Base-by-base conservation (phyloP, 148 eudicot species). In the Persicaria tinctoria region DNA sequence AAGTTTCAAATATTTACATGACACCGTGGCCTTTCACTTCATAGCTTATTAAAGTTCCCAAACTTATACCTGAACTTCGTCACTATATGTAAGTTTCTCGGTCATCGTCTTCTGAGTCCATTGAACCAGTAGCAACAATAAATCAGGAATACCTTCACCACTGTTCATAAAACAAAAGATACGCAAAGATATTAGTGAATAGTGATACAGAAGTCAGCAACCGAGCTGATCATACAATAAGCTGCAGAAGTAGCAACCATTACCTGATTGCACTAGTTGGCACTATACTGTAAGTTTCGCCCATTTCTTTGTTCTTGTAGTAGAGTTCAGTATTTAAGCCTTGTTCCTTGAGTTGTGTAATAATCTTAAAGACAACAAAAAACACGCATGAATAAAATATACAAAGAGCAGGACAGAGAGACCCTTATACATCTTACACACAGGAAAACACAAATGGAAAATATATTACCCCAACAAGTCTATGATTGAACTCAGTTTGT, bases 181-280 rank as follows among this genome's bases (percentile, higher is more conserved):
- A 45, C 46, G 23, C 17, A 5, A 41, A 66, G 32, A 6, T 38
- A 41, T 41, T 41, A 66, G 70, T 17, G 41, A 32, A 32, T 1
- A 32, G 41, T 32, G 41, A 32, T 2, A 48, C 46, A 72, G 45
- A 20, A 70, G 27, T n/a, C 14, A 49, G 41, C 38, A 68, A 75
- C 14, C 63, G 45, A 38, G 68, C 44, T 41, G 70, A 7, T 41
- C 46, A 16, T 38, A 48, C 18, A 27, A 23, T 41, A 64, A 8
- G 18, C 47, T 2, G 32, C 73, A 70, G 14, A 53, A 71, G 74
- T 13, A 17, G 55, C 38, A 18, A 7, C 44, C n/a, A 71, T 5
- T 81, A 92, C 98, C 93, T 94, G 81, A 91, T 86, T 63, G 98
- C 98, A 75, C 97, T 94, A 20, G 98, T 94, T 23, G 98, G 98